Base-by-base conservation (phyloP, 352 stramenopile species). In the Phytophthora ramorum region DNA sequence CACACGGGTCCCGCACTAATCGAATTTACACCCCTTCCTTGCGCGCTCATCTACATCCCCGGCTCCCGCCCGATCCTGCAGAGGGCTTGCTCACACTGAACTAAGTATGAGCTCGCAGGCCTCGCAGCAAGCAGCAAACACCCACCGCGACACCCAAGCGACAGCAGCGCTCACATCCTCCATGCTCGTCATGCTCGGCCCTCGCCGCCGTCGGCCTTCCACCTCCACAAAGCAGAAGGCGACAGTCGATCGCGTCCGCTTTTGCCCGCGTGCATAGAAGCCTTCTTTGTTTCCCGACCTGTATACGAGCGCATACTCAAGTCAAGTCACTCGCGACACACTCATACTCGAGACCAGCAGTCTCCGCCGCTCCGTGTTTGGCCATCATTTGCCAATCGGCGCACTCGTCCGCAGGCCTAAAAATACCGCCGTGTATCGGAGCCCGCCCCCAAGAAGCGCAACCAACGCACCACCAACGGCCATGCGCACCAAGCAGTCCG, bases 401-500 rank as follows among this genome's bases (percentile, higher is more conserved):
- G 38, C 32, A 58, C 30, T 58, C 17, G 48, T 49, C 40, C 47
- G 16, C 66, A 69, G 20, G 55, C 19, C 38, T 41, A 6, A 0
- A 4, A 41, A 30, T 24, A 24, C 22, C 1, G 22, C 22, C 22
- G 22, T 3, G 22, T 24, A 24, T 24, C 22, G 22, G 22, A 3
- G 22, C 22, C 3, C 22, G 22, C 22, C 22, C 22, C 22, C 22
- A 24, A 24, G 22, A 24, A 24, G 22, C 22, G 22, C 22, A 24
- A 24, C 22, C 22, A 24, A 24, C 22, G 3, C 22, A 24, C 22
- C 22, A 24, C 22, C 22, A 24, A 24, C 22, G 22, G 40, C 8
- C 14, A 76, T 75, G 79, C 76, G 76, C 46, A 88, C 79, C 30
- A 83, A 88, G 38, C 63, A 88, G 58, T 73, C 74, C 34, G 59